Percentiles rank a stretch among this genome's conserved stretches.
Conservation (phyloP, 2,329 filamentous ascomycete genomes). For the Xylaria sp. region DNA sequence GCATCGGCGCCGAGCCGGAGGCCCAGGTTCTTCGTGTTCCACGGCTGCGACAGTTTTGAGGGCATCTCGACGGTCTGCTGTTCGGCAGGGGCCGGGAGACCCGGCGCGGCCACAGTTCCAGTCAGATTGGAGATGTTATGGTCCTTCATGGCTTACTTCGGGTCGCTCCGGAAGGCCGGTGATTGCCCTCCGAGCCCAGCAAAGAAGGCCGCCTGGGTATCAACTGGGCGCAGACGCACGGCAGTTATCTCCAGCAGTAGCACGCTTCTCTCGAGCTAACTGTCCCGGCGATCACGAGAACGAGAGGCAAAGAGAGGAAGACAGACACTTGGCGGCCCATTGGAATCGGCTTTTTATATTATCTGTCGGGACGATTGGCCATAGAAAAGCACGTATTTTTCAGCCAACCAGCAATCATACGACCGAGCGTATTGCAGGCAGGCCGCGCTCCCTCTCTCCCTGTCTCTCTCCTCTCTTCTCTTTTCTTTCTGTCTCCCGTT, state of each 20-base stretch:
- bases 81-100: conserved; percentile 19
- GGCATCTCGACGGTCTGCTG: conserved; percentile 39
- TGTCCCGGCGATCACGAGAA: conserved; percentile 15
- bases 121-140: conserved; percentile 29
- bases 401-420: conserved; percentile 12
- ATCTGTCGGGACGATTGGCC: conserved; percentile 18
- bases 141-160: conserved; percentile 39
- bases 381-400: conserved; percentile 16
- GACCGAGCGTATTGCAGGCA: neutral
- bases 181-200: neutral
- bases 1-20: conserved; percentile 75
- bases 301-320: conserved; percentile 11
- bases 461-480: neutral
- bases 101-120: conserved; percentile 22
- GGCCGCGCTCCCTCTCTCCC: neutral
- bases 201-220: conserved; percentile 1
- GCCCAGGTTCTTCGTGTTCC: conserved; percentile 81
- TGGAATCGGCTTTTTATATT: conserved; percentile 28
- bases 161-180: conserved; percentile 7
- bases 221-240: conserved; percentile 1
- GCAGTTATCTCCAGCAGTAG: conserved; percentile 10
- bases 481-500: neutral
- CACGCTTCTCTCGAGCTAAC: neutral
- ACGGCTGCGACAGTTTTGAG: conserved; percentile 53
- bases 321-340: conserved; percentile 30